Conservation (phyloP, 2,329 filamentous ascomycete species). For the Colletotrichum sp. region DNA sequence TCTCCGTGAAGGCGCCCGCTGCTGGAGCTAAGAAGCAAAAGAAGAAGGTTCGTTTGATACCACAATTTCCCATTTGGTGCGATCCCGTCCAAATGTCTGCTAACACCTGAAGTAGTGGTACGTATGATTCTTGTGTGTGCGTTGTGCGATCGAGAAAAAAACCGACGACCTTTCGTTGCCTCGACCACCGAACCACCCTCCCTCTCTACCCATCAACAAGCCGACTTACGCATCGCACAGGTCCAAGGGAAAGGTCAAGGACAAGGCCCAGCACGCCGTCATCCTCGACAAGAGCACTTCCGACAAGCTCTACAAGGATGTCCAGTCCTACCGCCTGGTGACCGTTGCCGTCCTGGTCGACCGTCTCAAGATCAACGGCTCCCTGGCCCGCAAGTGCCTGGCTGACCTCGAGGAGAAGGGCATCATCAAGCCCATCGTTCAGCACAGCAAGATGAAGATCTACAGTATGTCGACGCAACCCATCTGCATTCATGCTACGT, state of each 20-base stretch:
- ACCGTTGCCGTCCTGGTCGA: constrained; percentile 98
- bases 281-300: constrained; percentile 97
- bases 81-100: neutral
- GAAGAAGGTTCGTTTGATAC: constrained; percentile 40
- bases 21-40: constrained; percentile 56
- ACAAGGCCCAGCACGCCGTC: constrained; percentile 99
- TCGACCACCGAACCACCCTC: neutral
- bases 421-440: constrained; percentile 96
- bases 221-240: constrained; percentile 17
- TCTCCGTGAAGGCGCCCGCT: constrained; percentile 40
- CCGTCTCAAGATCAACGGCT: constrained; percentile 99
- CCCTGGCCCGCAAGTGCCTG: constrained; percentile 87
- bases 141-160: neutral
- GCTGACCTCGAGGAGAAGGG: constrained; percentile 97
- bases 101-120: constrained; percentile 34
- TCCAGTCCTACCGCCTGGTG: constrained; percentile 99
- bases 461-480: constrained; percentile 69
- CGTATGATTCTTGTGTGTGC: constrained; percentile 14
- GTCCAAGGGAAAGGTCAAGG: constrained; percentile 82
- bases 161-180: neutral
- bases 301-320: constrained; percentile 99
- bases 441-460: constrained; percentile 97
- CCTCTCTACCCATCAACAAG: neutral
- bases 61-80: neutral
- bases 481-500: neutral